phyloP scores from a whole-genome alignment of 352 stramenopile species.

The Blastocystis sp. region DNA sequence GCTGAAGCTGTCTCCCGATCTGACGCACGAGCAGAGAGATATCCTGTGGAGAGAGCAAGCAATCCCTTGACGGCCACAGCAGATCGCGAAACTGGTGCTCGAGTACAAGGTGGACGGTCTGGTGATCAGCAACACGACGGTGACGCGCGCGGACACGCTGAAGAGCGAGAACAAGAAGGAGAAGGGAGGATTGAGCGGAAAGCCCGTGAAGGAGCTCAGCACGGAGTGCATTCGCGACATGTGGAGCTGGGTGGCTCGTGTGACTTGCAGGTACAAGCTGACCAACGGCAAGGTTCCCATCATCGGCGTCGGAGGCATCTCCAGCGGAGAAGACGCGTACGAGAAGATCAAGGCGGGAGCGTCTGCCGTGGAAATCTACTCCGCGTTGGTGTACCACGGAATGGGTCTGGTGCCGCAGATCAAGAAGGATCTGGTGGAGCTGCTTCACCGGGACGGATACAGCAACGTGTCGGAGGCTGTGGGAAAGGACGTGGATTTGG shows the following conservation, averaged over 20 bases:
- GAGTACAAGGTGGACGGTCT: slow-evolving; percentile 79
- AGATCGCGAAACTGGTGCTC: slow-evolving; percentile 80
- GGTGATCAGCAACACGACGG: slow-evolving; percentile 92
- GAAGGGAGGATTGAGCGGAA: slow-evolving; percentile 83
- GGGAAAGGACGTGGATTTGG: slow-evolving; percentile 63
- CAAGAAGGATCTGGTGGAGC: slow-evolving; percentile 74
- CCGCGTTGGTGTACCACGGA: slow-evolving; percentile 78
- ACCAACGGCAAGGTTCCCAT: slow-evolving; percentile 82
- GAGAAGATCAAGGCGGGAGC: slow-evolving; percentile 92
- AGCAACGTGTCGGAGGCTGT: slow-evolving; percentile 72
- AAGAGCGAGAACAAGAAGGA: slow-evolving; percentile 70
- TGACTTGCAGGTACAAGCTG: slow-evolving; percentile 63
- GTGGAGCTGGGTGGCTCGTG: slow-evolving; percentile 63
- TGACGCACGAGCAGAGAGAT: slow-evolving; percentile 81
- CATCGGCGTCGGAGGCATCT: slow-evolving; percentile 84
- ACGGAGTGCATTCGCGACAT: slow-evolving; percentile 84
- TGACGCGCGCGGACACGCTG: slow-evolving; percentile 72
- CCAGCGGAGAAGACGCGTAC: slow-evolving; percentile 82
- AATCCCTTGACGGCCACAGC: slow-evolving; percentile 55
- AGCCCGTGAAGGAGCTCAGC: slow-evolving; percentile 78
- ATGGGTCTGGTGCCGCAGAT: slow-evolving; percentile 72
- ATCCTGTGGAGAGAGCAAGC: slow-evolving; percentile 1
- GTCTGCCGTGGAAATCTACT: slow-evolving; percentile 84
- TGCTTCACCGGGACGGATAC: slow-evolving; percentile 74
- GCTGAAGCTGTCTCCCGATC: slow-evolving; percentile 91